Conservation (phyloP, 495 filamentous ascomycete species). For the Bryoglossum gracile region DNA sequence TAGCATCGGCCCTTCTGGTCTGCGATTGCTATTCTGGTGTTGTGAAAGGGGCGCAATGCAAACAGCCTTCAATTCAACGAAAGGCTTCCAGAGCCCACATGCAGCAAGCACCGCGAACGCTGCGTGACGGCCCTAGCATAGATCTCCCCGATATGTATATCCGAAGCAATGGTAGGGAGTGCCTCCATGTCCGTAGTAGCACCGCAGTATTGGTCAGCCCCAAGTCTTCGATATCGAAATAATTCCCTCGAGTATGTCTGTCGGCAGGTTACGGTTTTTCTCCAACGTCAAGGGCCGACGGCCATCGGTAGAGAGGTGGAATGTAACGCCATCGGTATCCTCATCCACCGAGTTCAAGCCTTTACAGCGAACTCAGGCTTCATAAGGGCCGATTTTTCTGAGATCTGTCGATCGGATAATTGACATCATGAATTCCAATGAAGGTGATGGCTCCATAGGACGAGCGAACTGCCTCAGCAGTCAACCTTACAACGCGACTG, state of each 20-base stretch:
- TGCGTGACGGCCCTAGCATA: too few relatives aligned
- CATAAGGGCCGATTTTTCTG: constrained; percentile 56
- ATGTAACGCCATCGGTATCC: constrained; percentile 70
- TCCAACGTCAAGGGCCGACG: constrained; percentile 76
- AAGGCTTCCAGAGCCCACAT: too few relatives aligned
- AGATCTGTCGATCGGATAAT: constrained; percentile 90
- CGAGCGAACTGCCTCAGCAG: constrained; percentile 74
- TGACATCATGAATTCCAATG: constrained; percentile 57
- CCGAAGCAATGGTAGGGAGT: not conserved
- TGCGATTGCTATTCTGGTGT: too few relatives aligned
- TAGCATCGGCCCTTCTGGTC: too few relatives aligned
- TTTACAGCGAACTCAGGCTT: constrained; percentile 61
- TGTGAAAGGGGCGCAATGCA: too few relatives aligned
- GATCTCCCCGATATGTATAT: too few relatives aligned
- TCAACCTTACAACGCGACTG: constrained; percentile 60
- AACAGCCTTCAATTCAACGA: too few relatives aligned
- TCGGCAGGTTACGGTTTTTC: constrained; percentile 72
- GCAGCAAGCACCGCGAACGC: too few relatives aligned
- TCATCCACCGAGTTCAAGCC: constrained; percentile 60
- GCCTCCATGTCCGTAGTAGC: constrained; percentile 1
- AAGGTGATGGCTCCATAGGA: constrained; percentile 65
- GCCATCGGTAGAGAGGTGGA: constrained; percentile 77
- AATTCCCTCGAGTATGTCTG: too few relatives aligned
- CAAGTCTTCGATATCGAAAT: too few relatives aligned
- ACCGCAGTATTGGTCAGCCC: too few relatives aligned